A percentile compares a stretch with the other conserved stretches of the same genome.
Evolutionary conservation across 495 filamentous ascomycete species (phyloP).

Genomic region (Stereocaulon alpinum): DNA sequence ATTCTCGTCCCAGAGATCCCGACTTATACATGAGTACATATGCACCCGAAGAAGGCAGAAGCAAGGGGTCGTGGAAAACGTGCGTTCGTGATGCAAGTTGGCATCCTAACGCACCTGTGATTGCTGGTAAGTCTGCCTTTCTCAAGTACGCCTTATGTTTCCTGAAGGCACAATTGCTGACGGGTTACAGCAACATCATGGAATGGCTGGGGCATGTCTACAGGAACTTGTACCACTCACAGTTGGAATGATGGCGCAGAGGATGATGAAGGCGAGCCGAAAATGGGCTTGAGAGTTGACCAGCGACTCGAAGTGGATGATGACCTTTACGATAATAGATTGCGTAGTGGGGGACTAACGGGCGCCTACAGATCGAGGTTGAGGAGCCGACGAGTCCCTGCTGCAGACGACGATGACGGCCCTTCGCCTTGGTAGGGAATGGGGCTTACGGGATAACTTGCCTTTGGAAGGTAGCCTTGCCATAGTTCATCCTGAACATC

Average conservation of each 20-base stretch:
- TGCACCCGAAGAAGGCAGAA: conserved; percentile 22
- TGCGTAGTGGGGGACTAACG: neutral
- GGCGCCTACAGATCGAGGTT: conserved; percentile 15
- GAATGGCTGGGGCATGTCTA: conserved; percentile 60
- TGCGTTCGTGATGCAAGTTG: conserved; percentile 89
- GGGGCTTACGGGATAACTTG: neutral
- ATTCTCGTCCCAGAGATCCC: conserved; percentile 46
- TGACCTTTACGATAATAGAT: conserved; percentile 19
- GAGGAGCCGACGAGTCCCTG: conserved; percentile 19
- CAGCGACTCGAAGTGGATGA: conserved; percentile 36
- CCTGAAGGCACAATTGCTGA: neutral
- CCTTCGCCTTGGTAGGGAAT: conserved; percentile 1
- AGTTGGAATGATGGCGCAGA: conserved; percentile 58
- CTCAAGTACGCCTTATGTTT: neutral
- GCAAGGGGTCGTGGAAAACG: conserved; percentile 51
- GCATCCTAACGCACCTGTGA: conserved; percentile 82
- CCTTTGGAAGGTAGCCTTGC: too few species aligned
- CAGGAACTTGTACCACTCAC: conserved; percentile 67
- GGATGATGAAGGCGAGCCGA: conserved; percentile 55
- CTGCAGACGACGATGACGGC: conserved; percentile 18
- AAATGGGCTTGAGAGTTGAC: conserved; percentile 45
- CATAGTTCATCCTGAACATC: too few species aligned
- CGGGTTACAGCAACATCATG: conserved; percentile 56
- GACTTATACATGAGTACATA: conserved; percentile 32
- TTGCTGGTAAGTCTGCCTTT: conserved; percentile 58